Evolutionary conservation across 2,329 filamentous ascomycete genomes (phyloP), one percentile per base, ranked within the genome.

Genomic region (Pseudogymnoascus sp.): DNA sequence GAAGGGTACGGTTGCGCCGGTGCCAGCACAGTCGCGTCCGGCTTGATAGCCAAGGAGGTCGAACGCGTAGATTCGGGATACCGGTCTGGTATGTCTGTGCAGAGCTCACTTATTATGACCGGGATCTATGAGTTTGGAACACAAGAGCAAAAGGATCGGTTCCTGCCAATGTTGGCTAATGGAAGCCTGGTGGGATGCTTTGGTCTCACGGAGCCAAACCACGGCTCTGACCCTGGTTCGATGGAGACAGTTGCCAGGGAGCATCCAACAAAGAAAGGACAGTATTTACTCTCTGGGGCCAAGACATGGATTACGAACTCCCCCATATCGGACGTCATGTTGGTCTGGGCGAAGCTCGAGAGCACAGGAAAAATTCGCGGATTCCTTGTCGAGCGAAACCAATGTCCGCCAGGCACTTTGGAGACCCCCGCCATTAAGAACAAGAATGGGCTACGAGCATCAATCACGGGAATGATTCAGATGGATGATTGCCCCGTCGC

Each of bases 251-350:
- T 83, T 8, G 92, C 92, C n/a, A 90, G 87, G 72, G 86, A 87
- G 58, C 91, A 96, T 73, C 90, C 91, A 5, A 87, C 84, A 5
- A 92, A 92, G 79, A 88, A 90, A 71, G 91, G 91, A 1, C 91
- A 91, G 74, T 89, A 88, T 69, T 84, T 86, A 51, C 77, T 96
- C 39, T 91, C 87, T 58, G 92, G 92, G 1, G 79, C 89, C 58
- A 96, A 96, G 80, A 96, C 92, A 0, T 96, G 92, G 92, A 96
- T 96, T 73, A 96, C 92, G 12, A 96, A 96, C 75, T 93, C 89
- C 6, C 92, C 92, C 2, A 95, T 96, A 69, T 85, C 91, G 2
- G 91, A 96, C 69, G 81, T 96, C 2, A 77, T 95, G 61, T 77
- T 96, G 66, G 87, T 96, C 0, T 99, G 94, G 94, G 94, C 93